Evolutionary conservation across 768 basidiomycete species (phyloP).

Genomic region (Phanerochaete carnosa): DNA sequence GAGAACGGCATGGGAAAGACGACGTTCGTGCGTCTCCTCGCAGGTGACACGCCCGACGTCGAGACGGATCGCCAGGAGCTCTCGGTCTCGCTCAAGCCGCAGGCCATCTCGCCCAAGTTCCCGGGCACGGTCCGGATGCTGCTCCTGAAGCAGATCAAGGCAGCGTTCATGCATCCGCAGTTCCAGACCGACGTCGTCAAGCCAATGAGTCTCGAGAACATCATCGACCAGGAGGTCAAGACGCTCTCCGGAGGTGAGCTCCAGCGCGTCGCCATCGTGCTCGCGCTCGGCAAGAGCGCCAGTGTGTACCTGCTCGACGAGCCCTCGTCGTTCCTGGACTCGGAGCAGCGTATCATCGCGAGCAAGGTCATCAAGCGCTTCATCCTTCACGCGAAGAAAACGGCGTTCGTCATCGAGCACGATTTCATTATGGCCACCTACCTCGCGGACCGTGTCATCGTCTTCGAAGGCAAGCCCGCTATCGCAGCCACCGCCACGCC

Average conservation of each 20-base stretch:
- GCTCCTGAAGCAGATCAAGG: slow-evolving; percentile 90
- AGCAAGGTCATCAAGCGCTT: slow-evolving; percentile 99
- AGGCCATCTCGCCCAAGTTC: slow-evolving; percentile 98
- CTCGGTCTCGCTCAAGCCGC: slow-evolving; percentile 94
- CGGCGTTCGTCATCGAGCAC: slow-evolving; percentile 99
- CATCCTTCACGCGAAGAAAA: slow-evolving; percentile 95
- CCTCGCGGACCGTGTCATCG: slow-evolving; percentile 95
- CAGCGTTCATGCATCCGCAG: slow-evolving; percentile 98
- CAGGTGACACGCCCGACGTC: slow-evolving; percentile 87
- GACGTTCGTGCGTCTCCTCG: slow-evolving; percentile 92
- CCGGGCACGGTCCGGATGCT: slow-evolving; percentile 95
- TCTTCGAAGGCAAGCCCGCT: slow-evolving; percentile 87
- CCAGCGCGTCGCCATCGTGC: slow-evolving; percentile 94
- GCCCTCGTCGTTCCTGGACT: slow-evolving; percentile 92
- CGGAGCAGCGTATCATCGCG: slow-evolving; percentile 98
- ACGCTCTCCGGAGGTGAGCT: slow-evolving; percentile 98
- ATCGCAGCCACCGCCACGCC: slow-evolving; percentile 86
- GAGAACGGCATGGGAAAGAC: slow-evolving; percentile 99
- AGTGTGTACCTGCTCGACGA: slow-evolving; percentile 95
- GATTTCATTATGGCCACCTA: slow-evolving; percentile 99
- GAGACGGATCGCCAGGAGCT: slow-evolving; percentile 80
- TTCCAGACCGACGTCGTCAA: slow-evolving; percentile 98
- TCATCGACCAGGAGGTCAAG: slow-evolving; percentile 98
- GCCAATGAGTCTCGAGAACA: slow-evolving; percentile 91
- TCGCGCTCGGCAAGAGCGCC: slow-evolving; percentile 86